Percentiles rank a stretch among this genome's conserved stretches.
phyloP scores from a whole-genome alignment of 345 rosid genomes.

The Hevea brasiliensis region DNA sequence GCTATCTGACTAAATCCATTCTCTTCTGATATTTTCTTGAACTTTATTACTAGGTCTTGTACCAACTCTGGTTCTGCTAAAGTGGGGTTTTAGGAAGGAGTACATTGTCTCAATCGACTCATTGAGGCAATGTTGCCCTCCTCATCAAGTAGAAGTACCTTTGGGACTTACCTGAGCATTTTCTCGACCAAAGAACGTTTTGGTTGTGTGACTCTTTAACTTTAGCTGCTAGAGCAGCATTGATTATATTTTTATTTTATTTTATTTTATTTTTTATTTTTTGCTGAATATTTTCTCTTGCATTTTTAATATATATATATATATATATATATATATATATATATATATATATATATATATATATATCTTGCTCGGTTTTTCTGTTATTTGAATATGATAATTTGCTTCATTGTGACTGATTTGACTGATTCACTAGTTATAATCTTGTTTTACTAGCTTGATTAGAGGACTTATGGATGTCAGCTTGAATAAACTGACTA shows the following conservation, averaged over 20 bases:
- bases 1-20: not conserved
- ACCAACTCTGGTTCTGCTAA: not conserved
- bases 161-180: too few species aligned
- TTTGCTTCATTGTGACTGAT: not conserved
- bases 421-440: not conserved
- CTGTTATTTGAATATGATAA: not conserved
- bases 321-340: too few species aligned
- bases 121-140: not conserved
- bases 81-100: not conserved
- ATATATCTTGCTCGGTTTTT: too few species aligned
- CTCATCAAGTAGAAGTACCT: too few species aligned
- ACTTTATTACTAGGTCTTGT: not conserved
- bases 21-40: not conserved
- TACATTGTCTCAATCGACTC: not conserved
- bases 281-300: too few species aligned
- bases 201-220: too few species aligned
- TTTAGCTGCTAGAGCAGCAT: too few species aligned
- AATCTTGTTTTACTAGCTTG: not conserved
- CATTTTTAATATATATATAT: too few species aligned
- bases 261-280: too few species aligned
- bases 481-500: not conserved
- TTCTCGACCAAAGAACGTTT: too few species aligned
- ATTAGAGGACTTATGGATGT: not conserved
- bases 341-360: too few species aligned
- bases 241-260: too few species aligned